Evolutionary conservation across 2,329 filamentous ascomycete genomes (phyloP), one percentile per base, ranked within the genome.

Genomic region (Pseudocercospora cruenta): DNA sequence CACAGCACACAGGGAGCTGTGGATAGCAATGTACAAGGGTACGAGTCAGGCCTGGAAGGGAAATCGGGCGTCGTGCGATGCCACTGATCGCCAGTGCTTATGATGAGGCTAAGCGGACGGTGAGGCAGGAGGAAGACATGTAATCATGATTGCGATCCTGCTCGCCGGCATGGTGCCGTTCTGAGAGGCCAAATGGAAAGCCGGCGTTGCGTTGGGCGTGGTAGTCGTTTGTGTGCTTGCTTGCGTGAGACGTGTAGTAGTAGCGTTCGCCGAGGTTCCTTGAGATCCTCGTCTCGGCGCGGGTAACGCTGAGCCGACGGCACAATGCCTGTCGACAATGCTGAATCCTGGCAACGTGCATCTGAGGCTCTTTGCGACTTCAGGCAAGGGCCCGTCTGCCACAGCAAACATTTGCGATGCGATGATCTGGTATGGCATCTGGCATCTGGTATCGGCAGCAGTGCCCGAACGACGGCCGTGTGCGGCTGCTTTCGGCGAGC

Each of bases 11-110:
- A 14, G 39, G 24, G 28, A 54, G 63, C 58, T 54, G 24, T 58
- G 33, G 55, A 60, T 31, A 39, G n/a, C 45, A 47, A 24, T 28
- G 39, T 39, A 39, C 63, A 55, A 60, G 63, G 63, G 24, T 45
- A 51, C 63, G 63, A 65, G 63, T 64, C 63, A 61, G 39, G 49
- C 54, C 36, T 58, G 36, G 63, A 65, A 22, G 58, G 58, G 24
- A 65, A 51, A 28, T 43, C 22, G 55, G n/a, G 54, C 54, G 39
- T 31, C 43, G 43, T 62, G 47, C 49, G 49, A 62, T 62, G 60
- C 51, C 22, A 45, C 36, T 22, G 53, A 63, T 63, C 63, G 63
- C 63, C 63, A 65, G 53, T 65, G 63, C 63, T 47, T 51, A 54
- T 54, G 45, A 24, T 43, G 63, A 58, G 47, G 58, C 63, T 65